These are phyloP conservation scores for Aureobasidium sp. DNA, from an alignment of 2,329 filamentous ascomycete genomes.

Conservation along the genomic window DNA sequence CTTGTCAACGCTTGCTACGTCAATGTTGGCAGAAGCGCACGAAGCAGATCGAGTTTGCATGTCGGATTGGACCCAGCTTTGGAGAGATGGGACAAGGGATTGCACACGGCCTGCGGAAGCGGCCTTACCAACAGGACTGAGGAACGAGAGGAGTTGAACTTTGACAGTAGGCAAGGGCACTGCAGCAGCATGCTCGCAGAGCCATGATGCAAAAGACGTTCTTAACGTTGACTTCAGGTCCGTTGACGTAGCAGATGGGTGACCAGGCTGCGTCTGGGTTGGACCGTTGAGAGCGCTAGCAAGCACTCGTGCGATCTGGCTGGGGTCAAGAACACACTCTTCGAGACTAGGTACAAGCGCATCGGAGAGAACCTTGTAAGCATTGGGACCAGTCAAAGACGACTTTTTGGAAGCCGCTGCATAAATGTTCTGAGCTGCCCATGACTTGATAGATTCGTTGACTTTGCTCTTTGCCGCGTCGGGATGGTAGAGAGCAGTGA, in stretches of 20 bases:
- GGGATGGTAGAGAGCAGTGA: slow-evolving; percentile 42
- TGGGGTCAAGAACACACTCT: slow-evolving; percentile 73
- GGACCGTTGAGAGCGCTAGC: slow-evolving; percentile 50
- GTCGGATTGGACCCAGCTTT: slow-evolving; percentile 52
- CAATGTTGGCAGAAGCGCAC: slow-evolving; percentile 42
- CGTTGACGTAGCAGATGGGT: slow-evolving; percentile 23
- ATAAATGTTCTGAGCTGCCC: slow-evolving; percentile 60
- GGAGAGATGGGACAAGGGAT: slow-evolving; percentile 65
- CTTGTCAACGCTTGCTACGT: slow-evolving; percentile 41
- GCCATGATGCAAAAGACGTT: slow-evolving; percentile 57
- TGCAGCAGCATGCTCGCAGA: slow-evolving; percentile 61
- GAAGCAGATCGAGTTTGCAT: slow-evolving; percentile 42
- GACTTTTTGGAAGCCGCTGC: slow-evolving; percentile 42
- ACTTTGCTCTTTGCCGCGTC: slow-evolving; percentile 26
- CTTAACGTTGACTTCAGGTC: slow-evolving; percentile 56
- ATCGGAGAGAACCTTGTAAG: slow-evolving; percentile 52
- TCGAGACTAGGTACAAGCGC: slow-evolving; percentile 69
- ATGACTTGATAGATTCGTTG: slow-evolving; percentile 28
- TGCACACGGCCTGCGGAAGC: slow-evolving; percentile 65
- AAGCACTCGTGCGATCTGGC: slow-evolving; percentile 58
- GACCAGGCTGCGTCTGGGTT: slow-evolving; percentile 17
- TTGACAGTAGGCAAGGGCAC: slow-evolving; percentile 65
- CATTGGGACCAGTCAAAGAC: slow-evolving; percentile 50
- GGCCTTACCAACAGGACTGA: slow-evolving; percentile 64
- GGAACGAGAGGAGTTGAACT: slow-evolving; percentile 57